These are phyloP conservation scores for Calamus simplicifolius DNA, from an alignment of 176 grass and related monocot species.

Conservation along the genomic window DNA sequence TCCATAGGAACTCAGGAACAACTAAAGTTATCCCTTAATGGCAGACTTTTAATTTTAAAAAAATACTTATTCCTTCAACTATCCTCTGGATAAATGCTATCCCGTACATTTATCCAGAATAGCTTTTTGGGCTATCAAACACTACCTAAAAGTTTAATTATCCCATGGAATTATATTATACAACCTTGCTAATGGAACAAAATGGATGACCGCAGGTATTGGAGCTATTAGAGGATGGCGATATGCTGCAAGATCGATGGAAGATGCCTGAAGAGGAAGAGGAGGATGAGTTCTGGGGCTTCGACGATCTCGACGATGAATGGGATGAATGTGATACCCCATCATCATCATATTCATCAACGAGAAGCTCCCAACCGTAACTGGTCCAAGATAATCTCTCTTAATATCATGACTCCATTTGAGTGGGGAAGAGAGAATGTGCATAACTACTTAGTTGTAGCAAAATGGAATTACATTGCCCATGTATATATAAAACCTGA, in stretches of 20 bases:
- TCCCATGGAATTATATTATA: conserved; percentile 8
- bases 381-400: conserved; percentile 13
- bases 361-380: conserved; percentile 4
- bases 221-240: conserved; percentile 18
- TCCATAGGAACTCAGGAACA: no score
- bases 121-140: no score
- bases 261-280: conserved; percentile 16
- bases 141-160: conserved; percentile 24
- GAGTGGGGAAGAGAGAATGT: no score
- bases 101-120: no score
- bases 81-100: no score
- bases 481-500: no score
- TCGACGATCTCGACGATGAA: conserved; percentile 26
- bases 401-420: no score
- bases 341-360: conserved; percentile 28
- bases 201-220: conserved; percentile 24
- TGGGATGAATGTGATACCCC: conserved; percentile 1
- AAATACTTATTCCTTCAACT: no score
- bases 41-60: no score
- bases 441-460: no score
- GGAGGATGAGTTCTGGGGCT: conserved; percentile 25
- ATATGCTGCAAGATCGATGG: conserved; percentile 13
- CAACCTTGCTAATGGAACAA: conserved; percentile 7
- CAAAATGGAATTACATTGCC: no score
- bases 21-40: no score